Evolutionary conservation across 768 basidiomycete species (phyloP), one percentile per base, ranked within the genome.

Genomic region (Baorangia bicolor): DNA sequence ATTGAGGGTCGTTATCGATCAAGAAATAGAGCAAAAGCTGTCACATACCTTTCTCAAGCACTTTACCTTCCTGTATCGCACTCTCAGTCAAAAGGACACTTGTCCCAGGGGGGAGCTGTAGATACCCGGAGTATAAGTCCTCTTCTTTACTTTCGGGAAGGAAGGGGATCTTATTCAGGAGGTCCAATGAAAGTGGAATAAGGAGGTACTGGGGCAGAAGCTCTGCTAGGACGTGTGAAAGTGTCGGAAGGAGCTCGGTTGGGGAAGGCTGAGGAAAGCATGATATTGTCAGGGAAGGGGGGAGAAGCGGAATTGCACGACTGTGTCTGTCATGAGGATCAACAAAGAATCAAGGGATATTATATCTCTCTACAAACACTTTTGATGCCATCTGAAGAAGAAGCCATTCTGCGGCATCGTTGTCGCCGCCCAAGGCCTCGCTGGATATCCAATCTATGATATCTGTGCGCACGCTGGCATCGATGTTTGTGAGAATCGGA

Each of bases 381-480:
- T 79, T 78, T 28, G 85, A 77, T 16, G 87, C 76, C 42, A 77
- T 64, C 40, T 79, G 74, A 27, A 92, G 74, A 5, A 93, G 74
- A 8, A 89, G 75, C 87, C 87, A 92, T 70, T 92, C 86, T 23
- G 90, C 89, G 2, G 85, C 85, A 21, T 81, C 74, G 30, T 62
- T 68, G 64, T 94, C 91, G 5, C 88, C 86, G 0, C 78, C 87
- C 5, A 93, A 75, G 12, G 78, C 83, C 64, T 88, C 83, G 23
- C 78, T 70, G 1, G 90, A 87, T 46, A 94, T 81, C 92, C 92
- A 94, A 0, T 73, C 58, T 37, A 92, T 76, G 18, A 94, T 74
- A 42, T 85, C 80, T 9, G 77, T 64, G 35, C 87, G 77, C 16
- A 83, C 54, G 14, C 58, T 50, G 35, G 52, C 20, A 47, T 56